These are phyloP conservation scores for Suillus clintonianus DNA, from an alignment of 768 basidiomycete genomes.

Conservation along the genomic window DNA sequence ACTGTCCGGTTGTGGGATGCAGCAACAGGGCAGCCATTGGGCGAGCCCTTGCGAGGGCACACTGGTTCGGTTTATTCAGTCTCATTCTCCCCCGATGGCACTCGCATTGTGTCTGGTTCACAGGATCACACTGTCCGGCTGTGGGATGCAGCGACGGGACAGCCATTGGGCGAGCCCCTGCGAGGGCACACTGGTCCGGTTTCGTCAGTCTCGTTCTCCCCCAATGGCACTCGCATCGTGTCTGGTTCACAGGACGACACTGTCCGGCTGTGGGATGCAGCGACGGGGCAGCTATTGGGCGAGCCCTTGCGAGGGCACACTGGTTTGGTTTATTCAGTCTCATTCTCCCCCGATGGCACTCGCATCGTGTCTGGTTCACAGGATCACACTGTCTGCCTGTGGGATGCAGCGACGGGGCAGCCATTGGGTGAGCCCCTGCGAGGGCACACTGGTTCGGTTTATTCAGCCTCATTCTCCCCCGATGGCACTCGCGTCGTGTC, in stretches of 20 bases:
- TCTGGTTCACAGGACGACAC: conserved; percentile 17
- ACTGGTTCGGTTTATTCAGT: neutral
- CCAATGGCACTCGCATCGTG: conserved; percentile 16
- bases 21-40: conserved; percentile 3
- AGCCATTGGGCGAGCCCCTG: neutral
- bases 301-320: too few species aligned
- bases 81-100: conserved; percentile 14
- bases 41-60: conserved; percentile 9
- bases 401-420: conserved; percentile 18
- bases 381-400: conserved; percentile 16
- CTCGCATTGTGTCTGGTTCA: conserved; percentile 7
- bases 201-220: conserved; percentile 17
- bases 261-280: conserved; percentile 18
- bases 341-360: conserved; percentile 12
- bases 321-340: neutral
- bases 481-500: conserved; percentile 9
- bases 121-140: conserved; percentile 13
- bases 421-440: neutral
- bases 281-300: neutral
- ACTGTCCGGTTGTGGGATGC: conserved; percentile 22
- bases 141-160: conserved; percentile 1
- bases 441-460: conserved; percentile 4
- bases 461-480: conserved; percentile 12
- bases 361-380: conserved; percentile 17
- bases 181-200: conserved; percentile 13